A percentile compares a stretch with the other conserved stretches of the same genome.
Evolutionary conservation across 1,139 yeast species (phyloP).

Genomic region (Yamadazyma mexicana): DNA sequence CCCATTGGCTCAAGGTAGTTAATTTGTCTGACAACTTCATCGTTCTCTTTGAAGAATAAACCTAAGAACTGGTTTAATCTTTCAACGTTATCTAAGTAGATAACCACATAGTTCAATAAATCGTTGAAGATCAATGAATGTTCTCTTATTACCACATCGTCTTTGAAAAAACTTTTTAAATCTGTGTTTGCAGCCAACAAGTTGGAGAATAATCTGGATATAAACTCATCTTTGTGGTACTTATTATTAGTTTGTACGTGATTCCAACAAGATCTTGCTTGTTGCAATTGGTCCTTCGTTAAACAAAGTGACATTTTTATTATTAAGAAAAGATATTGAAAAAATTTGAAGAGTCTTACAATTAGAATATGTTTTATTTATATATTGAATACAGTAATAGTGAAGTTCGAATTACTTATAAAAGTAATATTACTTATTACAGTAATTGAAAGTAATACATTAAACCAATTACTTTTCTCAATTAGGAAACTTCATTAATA

Average conservation of each 20-base stretch:
- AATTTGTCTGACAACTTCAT: conserved; percentile 25
- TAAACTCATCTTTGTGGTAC: conserved; percentile 31
- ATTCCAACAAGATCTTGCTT: conserved; percentile 34
- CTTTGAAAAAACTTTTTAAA: conserved; percentile 25
- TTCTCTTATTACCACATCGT: conserved; percentile 25
- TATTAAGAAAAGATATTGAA: not conserved
- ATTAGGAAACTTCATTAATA: conserved; percentile 8
- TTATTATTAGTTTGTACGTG: conserved; percentile 27
- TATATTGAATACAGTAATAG: not conserved
- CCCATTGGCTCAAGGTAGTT: conserved; percentile 48
- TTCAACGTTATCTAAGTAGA: conserved; percentile 29
- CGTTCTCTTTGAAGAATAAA: conserved; percentile 36
- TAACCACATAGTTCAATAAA: conserved; percentile 33
- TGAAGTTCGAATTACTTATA: conserved; percentile 8
- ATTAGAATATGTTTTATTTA: conserved; percentile 1
- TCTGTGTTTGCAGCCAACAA: conserved; percentile 33
- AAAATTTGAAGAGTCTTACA: not conserved
- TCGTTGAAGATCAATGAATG: conserved; percentile 40
- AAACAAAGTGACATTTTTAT: conserved; percentile 14
- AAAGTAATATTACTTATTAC: conserved; percentile 10
- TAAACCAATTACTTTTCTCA: conserved; percentile 10
- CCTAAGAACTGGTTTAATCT: conserved; percentile 35
- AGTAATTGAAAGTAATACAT: conserved; percentile 9
- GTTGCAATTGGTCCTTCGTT: conserved; percentile 13
- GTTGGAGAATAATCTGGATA: conserved; percentile 32